A percentile compares a stretch with the other conserved stretches of the same genome.
Evolutionary conservation across 2,329 filamentous ascomycete genomes (phyloP).

Genomic region (Mollisiaceae sp.): DNA sequence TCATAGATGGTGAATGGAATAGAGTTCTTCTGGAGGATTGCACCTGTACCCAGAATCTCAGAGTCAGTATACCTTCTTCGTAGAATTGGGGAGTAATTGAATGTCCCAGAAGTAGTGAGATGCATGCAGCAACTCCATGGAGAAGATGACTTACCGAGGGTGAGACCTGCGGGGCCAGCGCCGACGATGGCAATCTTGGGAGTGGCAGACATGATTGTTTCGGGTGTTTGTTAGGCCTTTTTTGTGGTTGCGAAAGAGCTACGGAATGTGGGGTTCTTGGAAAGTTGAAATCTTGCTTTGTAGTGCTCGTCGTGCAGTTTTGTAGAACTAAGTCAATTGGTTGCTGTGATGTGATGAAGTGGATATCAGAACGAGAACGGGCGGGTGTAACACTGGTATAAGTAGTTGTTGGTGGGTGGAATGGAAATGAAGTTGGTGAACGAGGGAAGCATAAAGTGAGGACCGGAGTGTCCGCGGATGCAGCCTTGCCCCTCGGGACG

Average conservation of each 20-base stretch:
- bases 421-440: no score
- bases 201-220: background rate
- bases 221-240: background rate
- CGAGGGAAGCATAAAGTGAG: background rate
- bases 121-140: no score
- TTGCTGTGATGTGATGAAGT: background rate
- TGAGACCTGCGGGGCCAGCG: slow-evolving; percentile 42
- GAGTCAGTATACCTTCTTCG: no score
- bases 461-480: background rate
- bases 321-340: background rate
- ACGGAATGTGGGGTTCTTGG: background rate
- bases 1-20: slow-evolving; percentile 39
- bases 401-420: slow-evolving; percentile 4
- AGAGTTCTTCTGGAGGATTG: slow-evolving; percentile 38
- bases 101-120: no score
- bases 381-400: background rate
- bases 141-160: slow-evolving; percentile 23
- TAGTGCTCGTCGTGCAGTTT: background rate
- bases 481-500: background rate
- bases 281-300: background rate
- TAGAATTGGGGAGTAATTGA: no score
- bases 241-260: background rate
- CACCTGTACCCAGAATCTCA: slow-evolving; percentile 22
- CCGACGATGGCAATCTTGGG: slow-evolving; percentile 42
- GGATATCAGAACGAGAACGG: background rate